phyloP scores from a whole-genome alignment of 805 yeast species.

The Pichia scutulata region DNA sequence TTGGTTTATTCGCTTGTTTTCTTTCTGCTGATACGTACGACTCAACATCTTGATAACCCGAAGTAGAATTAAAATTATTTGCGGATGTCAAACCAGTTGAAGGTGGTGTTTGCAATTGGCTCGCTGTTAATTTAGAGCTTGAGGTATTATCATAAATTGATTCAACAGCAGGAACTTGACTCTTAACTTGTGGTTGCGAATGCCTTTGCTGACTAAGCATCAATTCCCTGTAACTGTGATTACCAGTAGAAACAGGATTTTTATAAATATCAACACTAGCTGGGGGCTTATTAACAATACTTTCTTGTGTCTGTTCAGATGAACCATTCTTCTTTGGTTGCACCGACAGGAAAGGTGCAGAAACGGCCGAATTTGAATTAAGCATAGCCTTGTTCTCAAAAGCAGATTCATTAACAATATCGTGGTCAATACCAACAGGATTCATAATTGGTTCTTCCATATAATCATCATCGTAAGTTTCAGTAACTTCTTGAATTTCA shows the following conservation, averaged over 20 bases:
- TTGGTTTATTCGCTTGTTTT: background rate
- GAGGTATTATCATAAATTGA: background rate
- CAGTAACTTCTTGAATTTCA: constrained; percentile 13
- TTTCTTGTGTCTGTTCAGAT: constrained; percentile 8
- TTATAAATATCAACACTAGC: constrained; percentile 1
- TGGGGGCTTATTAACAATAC: background rate
- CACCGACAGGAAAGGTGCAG: background rate
- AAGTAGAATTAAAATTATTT: background rate
- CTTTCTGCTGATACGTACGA: background rate
- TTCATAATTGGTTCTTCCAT: constrained; percentile 9
- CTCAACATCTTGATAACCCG: background rate
- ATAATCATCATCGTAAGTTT: constrained; percentile 10
- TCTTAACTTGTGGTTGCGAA: background rate
- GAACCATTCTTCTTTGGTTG: background rate
- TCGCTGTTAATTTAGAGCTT: background rate
- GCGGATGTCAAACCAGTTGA: background rate
- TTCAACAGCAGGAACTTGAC: background rate
- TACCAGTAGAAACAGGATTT: background rate
- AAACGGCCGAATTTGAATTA: background rate
- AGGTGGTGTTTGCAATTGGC: background rate
- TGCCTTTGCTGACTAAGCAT: background rate
- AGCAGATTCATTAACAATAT: background rate
- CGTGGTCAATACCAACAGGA: background rate
- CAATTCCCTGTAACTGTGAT: constrained; percentile 11
- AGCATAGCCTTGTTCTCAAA: background rate